phyloP scores from a whole-genome alignment of 2,329 filamentous ascomycete genomes.

The Phialocephala subalpina region DNA sequence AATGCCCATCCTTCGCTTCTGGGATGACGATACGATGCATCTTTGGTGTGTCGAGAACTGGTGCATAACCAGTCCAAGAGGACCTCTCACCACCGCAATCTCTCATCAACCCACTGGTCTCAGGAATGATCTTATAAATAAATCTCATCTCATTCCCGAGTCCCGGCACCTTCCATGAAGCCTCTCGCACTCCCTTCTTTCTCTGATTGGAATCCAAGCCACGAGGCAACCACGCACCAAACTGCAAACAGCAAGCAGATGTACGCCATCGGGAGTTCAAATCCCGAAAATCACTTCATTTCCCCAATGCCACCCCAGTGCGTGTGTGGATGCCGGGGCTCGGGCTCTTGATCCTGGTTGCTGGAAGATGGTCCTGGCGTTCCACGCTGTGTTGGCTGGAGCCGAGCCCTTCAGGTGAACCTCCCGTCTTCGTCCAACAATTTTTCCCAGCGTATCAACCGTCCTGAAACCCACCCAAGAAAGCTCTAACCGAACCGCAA shows the following conservation, averaged over 20 bases:
- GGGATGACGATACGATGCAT: background rate
- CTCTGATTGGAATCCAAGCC: background rate
- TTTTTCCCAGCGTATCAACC: background rate
- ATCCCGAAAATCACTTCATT: constrained; percentile 2
- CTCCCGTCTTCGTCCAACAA: background rate
- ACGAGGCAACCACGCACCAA: background rate
- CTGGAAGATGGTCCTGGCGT: background rate
- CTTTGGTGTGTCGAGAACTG: background rate
- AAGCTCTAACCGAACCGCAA: background rate
- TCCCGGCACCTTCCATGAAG: background rate
- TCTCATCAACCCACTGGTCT: background rate
- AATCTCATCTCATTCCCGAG: constrained; percentile 4
- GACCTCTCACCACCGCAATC: background rate
- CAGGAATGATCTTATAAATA: background rate
- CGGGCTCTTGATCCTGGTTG: background rate
- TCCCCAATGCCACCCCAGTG: background rate
- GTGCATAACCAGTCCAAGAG: background rate
- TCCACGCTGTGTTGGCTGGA: background rate
- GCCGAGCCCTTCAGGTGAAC: background rate
- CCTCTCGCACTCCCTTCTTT: background rate
- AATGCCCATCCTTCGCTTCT: background rate
- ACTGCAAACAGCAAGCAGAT: no score
- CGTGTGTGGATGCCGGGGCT: background rate
- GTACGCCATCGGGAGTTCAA: background rate
- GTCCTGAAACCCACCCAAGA: background rate